Conservation (phyloP, 1,284 basidiomycete species). For the Spongiforma sp. region DNA sequence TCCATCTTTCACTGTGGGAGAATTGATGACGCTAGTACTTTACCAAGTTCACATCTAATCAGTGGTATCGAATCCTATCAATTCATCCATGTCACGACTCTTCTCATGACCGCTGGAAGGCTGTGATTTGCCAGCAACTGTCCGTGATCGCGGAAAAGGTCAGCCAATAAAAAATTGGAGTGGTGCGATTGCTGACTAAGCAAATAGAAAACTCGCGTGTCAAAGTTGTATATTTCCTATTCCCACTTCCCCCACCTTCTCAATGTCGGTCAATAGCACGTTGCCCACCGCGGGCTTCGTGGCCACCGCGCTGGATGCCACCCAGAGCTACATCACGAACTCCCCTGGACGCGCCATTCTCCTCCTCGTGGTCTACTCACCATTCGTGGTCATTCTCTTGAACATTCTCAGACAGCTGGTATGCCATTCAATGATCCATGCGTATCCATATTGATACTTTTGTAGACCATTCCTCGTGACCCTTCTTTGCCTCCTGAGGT, state of each 20-base stretch:
- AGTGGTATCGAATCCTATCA: background rate
- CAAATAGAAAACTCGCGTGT: constrained; percentile 13
- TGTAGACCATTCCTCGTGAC: constrained; percentile 58
- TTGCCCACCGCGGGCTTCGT: constrained; percentile 30
- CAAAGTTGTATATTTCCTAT: background rate
- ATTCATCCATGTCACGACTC: no score
- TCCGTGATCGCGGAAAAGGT: no score
- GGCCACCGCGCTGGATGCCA: constrained; percentile 20
- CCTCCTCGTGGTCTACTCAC: constrained; percentile 39
- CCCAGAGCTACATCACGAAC: constrained; percentile 26
- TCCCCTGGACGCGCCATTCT: constrained; percentile 30
- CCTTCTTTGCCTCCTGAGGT: constrained; percentile 73
- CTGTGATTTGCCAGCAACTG: no score
- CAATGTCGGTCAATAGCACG: constrained; percentile 35
- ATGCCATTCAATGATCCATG: constrained; percentile 26
- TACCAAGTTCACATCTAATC: background rate
- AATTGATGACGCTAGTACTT: background rate
- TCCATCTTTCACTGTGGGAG: constrained; percentile 21
- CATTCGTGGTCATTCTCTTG: constrained; percentile 53
- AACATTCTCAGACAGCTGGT: constrained; percentile 71
- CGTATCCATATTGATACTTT: constrained; percentile 10
- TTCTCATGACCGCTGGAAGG: no score
- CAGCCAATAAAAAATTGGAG: no score
- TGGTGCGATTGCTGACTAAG: constrained; percentile 32
- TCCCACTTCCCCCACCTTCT: constrained; percentile 6